These are phyloP conservation scores for Pterocarpus macrocarpus DNA, from an alignment of 306 rosid genomes.

Conservation along the genomic window DNA sequence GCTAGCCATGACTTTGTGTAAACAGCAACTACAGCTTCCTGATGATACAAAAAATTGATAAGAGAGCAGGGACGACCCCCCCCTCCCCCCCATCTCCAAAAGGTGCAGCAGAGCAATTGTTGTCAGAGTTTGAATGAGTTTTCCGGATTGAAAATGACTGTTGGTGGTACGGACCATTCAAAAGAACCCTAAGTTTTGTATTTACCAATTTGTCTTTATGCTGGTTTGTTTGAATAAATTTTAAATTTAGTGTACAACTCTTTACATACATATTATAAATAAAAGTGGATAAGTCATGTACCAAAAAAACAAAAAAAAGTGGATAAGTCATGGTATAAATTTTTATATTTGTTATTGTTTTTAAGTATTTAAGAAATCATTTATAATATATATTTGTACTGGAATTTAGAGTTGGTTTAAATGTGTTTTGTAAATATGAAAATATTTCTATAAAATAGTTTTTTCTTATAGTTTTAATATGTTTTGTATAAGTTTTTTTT, in stretches of 20 bases:
- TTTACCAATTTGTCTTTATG: constrained; percentile 51
- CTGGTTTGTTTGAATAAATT: constrained; percentile 26
- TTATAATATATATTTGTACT: too few species aligned
- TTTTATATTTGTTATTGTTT: too few species aligned
- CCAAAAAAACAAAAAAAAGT: too few species aligned
- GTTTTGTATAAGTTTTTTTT: too few species aligned
- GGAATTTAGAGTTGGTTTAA: too few species aligned
- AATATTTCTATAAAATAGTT: too few species aligned
- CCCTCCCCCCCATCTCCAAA: constrained; percentile 18
- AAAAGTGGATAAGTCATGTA: too few species aligned
- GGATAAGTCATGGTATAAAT: too few species aligned
- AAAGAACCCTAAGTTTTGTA: constrained; percentile 52
- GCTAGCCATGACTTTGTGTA: constrained; percentile 31
- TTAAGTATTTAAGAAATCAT: too few species aligned
- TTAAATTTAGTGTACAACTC: neutral
- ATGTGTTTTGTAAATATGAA: too few species aligned
- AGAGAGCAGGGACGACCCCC: constrained; percentile 49
- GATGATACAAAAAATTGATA: constrained; percentile 40
- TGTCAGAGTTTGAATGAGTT: constrained; percentile 56
- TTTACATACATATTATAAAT: too few species aligned
- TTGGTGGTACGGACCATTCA: constrained; percentile 36
- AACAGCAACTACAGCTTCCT: constrained; percentile 39
- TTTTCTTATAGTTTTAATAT: too few species aligned
- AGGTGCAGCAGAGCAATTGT: constrained; percentile 40
- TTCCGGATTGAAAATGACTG: constrained; percentile 53